Percentiles rank a stretch among this genome's conserved stretches.
phyloP scores from a whole-genome alignment of 768 basidiomycete genomes.

The Suillus occidentalis region DNA sequence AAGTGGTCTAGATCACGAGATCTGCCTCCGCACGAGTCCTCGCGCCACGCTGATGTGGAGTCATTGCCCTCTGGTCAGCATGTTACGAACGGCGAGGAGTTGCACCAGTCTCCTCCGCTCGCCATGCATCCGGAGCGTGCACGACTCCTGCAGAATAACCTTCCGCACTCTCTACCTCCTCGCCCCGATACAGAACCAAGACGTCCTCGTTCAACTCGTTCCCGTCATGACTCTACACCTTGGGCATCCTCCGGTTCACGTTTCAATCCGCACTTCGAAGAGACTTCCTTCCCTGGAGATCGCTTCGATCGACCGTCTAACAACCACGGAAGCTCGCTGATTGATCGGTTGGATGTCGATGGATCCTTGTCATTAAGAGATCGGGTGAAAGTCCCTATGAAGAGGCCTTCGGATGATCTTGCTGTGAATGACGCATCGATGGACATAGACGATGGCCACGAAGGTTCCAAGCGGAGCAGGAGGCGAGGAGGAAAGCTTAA shows the following conservation, averaged over 20 bases:
- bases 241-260: neutral
- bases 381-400: slow-evolving; percentile 37
- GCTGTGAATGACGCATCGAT: slow-evolving; percentile 13
- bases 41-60: neutral
- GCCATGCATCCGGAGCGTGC: slow-evolving; percentile 34
- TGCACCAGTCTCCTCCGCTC: slow-evolving; percentile 12
- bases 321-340: slow-evolving; percentile 34
- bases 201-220: slow-evolving; percentile 11
- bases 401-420: slow-evolving; percentile 34
- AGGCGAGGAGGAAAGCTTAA: slow-evolving; percentile 22
- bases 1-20: slow-evolving; percentile 2
- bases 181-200: slow-evolving; percentile 22
- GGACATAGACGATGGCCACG: slow-evolving; percentile 23
- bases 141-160: slow-evolving; percentile 28
- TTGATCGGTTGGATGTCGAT: slow-evolving; percentile 38
- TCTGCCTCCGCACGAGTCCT: neutral
- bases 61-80: neutral
- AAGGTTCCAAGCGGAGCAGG: slow-evolving; percentile 24
- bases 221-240: neutral
- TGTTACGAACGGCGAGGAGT: neutral
- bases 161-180: slow-evolving; percentile 21
- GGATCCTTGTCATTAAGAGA: slow-evolving; percentile 31
- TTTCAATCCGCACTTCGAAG: neutral
- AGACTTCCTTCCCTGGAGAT: neutral
- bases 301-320: slow-evolving; percentile 7